Percentiles rank a stretch among this genome's conserved stretches.
Conservation (phyloP, 2,329 filamentous ascomycete species). For the Ceratocystis cubensis region DNA sequence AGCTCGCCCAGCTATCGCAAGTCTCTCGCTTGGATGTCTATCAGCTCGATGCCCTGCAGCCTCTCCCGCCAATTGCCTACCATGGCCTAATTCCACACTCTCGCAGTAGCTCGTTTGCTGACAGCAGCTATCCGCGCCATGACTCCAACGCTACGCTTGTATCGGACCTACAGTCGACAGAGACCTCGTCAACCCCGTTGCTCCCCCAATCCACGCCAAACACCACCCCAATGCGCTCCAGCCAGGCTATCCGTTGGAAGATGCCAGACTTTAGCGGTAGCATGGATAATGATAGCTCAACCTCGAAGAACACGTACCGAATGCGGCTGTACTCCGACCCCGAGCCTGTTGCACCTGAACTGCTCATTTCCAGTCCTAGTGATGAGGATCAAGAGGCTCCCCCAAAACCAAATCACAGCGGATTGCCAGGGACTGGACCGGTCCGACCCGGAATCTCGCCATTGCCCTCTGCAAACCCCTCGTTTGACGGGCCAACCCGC, state of each 20-base stretch:
- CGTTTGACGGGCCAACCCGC: constrained; percentile 25
- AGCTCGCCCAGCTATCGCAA: constrained; percentile 11
- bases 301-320: neutral
- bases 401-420: constrained; percentile 9
- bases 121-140: neutral
- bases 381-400: neutral
- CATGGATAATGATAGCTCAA: neutral
- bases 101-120: constrained; percentile 20
- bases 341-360: constrained; percentile 15
- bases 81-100: constrained; percentile 28
- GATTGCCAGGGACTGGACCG: constrained; percentile 5
- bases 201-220: neutral
- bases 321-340: constrained; percentile 19
- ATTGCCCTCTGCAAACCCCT: constrained; percentile 19
- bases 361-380: constrained; percentile 9
- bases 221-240: neutral
- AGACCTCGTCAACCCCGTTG: neutral
- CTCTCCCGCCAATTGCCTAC: constrained; percentile 27
- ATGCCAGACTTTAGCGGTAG: constrained; percentile 16
- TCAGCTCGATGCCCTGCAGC: constrained; percentile 23
- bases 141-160: constrained; percentile 11
- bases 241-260: constrained; percentile 16
- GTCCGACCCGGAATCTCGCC: constrained; percentile 18
- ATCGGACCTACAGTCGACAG: neutral
- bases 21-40: constrained; percentile 11